phyloP scores from a whole-genome alignment of 805 yeast species.

The Wickerhamomyces sydowiorum region DNA sequence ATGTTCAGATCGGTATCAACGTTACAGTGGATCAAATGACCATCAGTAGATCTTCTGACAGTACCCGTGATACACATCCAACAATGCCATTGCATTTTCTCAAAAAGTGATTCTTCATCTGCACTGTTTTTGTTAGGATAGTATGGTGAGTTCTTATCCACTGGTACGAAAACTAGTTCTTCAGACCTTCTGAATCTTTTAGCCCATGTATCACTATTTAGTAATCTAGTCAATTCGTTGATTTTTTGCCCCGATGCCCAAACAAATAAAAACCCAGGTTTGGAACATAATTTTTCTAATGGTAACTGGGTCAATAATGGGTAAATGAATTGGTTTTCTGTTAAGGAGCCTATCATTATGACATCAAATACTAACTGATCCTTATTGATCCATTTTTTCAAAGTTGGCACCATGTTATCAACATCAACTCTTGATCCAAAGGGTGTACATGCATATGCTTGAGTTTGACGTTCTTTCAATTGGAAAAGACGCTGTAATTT shows the following conservation, averaged over 20 bases:
- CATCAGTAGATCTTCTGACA: slow-evolving; percentile 78
- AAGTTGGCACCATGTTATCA: slow-evolving; percentile 47
- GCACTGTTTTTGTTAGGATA: slow-evolving; percentile 49
- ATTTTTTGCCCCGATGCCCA: slow-evolving; percentile 83
- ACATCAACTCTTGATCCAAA: slow-evolving; percentile 55
- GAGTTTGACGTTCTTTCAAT: slow-evolving; percentile 56
- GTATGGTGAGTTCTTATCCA: slow-evolving; percentile 57
- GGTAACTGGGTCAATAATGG: slow-evolving; percentile 64
- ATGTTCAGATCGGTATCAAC: slow-evolving; percentile 84
- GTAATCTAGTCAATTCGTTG: slow-evolving; percentile 50
- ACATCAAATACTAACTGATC: slow-evolving; percentile 73
- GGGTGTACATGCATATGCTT: slow-evolving; percentile 49
- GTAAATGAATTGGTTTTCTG: slow-evolving; percentile 64
- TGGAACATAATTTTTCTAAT: slow-evolving; percentile 64
- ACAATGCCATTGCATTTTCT: slow-evolving; percentile 89
- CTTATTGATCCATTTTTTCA: slow-evolving; percentile 56
- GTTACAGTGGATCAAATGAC: slow-evolving; percentile 84
- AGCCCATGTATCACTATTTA: slow-evolving; percentile 49
- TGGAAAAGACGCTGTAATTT: slow-evolving; percentile 64
- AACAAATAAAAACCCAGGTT: slow-evolving; percentile 80
- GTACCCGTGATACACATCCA: slow-evolving; percentile 98
- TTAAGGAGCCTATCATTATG: slow-evolving; percentile 84
- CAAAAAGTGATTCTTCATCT: slow-evolving; percentile 46
- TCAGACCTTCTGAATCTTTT: slow-evolving; percentile 82
- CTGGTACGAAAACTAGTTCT: slow-evolving; percentile 77